Conservation (phyloP, 2,329 filamentous ascomycete species). For the Arachnomyces sp. region DNA sequence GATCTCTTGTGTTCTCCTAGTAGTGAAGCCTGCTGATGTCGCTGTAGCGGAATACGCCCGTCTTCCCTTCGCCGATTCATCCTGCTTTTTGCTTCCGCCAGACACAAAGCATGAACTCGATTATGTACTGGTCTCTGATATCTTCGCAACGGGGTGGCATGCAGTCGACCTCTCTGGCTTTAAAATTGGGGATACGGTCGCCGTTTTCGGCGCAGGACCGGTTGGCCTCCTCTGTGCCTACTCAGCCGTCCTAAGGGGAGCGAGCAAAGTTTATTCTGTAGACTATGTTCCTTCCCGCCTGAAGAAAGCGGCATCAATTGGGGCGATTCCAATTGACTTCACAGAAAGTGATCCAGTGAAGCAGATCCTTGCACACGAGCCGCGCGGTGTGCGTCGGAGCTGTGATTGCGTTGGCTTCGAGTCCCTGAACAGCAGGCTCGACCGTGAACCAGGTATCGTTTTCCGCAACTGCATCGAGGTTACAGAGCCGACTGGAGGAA, state of each 20-base stretch:
- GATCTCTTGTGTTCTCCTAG: background rate
- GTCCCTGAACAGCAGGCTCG: slow-evolving; percentile 9
- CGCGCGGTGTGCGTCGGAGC: slow-evolving; percentile 7
- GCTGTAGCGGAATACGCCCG: slow-evolving; percentile 13
- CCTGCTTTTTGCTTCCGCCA: slow-evolving; percentile 5
- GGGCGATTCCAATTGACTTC: slow-evolving; percentile 53
- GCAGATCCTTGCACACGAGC: slow-evolving; percentile 3
- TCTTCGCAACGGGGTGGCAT: slow-evolving; percentile 33
- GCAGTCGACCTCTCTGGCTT: slow-evolving; percentile 31
- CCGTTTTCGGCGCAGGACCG: slow-evolving; percentile 56
- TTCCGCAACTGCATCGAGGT: no score
- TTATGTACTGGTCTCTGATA: slow-evolving; percentile 18
- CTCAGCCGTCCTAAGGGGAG: slow-evolving; percentile 52
- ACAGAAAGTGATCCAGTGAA: slow-evolving; percentile 46
- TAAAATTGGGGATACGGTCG: slow-evolving; percentile 45
- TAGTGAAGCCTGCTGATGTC: background rate
- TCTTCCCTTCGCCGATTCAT: slow-evolving; percentile 13
- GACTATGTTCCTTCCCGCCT: slow-evolving; percentile 54
- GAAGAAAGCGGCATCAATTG: slow-evolving; percentile 47
- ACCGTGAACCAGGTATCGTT: slow-evolving; percentile 1
- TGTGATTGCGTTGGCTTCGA: slow-evolving; percentile 15
- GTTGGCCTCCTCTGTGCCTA: slow-evolving; percentile 60
- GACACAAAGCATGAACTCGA: slow-evolving; percentile 8
- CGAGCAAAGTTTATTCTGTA: slow-evolving; percentile 52
- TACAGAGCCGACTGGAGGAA: no score